Conservation (phyloP, 2,329 filamentous ascomycete species). For the Madurella fahalii region DNA sequence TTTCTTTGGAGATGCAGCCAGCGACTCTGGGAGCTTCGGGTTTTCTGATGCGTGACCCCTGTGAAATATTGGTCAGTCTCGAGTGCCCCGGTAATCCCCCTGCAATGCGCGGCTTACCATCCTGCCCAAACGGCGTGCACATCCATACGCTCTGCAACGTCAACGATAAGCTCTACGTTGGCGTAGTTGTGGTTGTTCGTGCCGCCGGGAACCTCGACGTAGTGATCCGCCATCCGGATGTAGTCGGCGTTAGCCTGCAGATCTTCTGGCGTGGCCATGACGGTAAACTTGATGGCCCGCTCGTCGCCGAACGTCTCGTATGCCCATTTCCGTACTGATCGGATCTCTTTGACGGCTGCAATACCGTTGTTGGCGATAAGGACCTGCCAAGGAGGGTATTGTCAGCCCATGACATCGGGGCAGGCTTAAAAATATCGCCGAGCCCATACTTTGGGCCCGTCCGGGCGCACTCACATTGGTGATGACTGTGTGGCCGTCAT, state of each 20-base stretch:
- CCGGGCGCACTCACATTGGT: slow-evolving; percentile 69
- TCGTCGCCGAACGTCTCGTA: slow-evolving; percentile 99
- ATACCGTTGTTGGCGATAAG: slow-evolving; percentile 99
- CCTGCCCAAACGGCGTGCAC: slow-evolving; percentile 99
- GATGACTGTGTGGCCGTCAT: slow-evolving; percentile 96
- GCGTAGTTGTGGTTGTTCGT: slow-evolving; percentile 99
- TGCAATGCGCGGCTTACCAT: slow-evolving; percentile 60
- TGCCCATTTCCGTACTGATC: slow-evolving; percentile 99
- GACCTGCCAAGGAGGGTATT: slow-evolving; percentile 54
- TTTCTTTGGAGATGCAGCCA: slow-evolving; percentile 95
- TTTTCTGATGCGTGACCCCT: slow-evolving; percentile 99
- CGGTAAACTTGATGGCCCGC: slow-evolving; percentile 96
- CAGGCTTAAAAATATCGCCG: background rate
- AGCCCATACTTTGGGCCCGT: background rate
- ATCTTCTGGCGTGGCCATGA: slow-evolving; percentile 99
- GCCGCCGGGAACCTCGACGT: slow-evolving; percentile 96
- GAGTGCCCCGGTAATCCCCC: background rate
- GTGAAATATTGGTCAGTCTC: slow-evolving; percentile 14
- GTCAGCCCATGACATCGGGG: slow-evolving; percentile 8
- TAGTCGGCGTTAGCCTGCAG: slow-evolving; percentile 96
- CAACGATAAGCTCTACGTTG: slow-evolving; percentile 98
- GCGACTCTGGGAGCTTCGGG: slow-evolving; percentile 91
- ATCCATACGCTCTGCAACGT: slow-evolving; percentile 96
- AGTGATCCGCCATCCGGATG: slow-evolving; percentile 99
- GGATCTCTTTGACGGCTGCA: slow-evolving; percentile 97